A percentile compares a stretch with the other conserved stretches of the same genome.
These are phyloP conservation scores for Aspergillus sp. DNA, from an alignment of 2,329 filamentous ascomycete genomes.

Conservation along the genomic window DNA sequence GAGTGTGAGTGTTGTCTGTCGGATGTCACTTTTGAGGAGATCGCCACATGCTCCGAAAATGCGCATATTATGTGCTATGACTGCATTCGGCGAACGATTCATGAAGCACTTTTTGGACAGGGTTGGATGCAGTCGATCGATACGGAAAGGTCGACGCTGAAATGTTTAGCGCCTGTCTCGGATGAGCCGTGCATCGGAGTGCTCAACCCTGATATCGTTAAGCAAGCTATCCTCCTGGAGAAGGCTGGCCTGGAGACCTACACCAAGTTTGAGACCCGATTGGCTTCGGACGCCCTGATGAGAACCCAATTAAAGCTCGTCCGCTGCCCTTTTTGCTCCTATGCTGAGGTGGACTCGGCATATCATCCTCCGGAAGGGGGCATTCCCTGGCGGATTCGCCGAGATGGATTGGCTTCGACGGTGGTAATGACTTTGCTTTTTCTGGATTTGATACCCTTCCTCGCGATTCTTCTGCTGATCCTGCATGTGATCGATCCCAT, in stretches of 20 bases:
- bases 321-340: slow-evolving; percentile 86
- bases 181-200: slow-evolving; percentile 66
- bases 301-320: slow-evolving; percentile 73
- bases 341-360: slow-evolving; percentile 81
- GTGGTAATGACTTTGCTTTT: slow-evolving; percentile 47
- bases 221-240: slow-evolving; percentile 68
- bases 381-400: slow-evolving; percentile 57
- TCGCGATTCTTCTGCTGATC: slow-evolving; percentile 54
- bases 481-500: slow-evolving; percentile 57
- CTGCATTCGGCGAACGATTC: slow-evolving; percentile 78
- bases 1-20: slow-evolving; percentile 51
- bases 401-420: slow-evolving; percentile 54
- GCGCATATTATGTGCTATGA: slow-evolving; percentile 56
- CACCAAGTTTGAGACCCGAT: slow-evolving; percentile 72
- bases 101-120: slow-evolving; percentile 89
- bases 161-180: slow-evolving; percentile 75
- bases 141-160: slow-evolving; percentile 68
- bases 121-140: slow-evolving; percentile 83
- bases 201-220: slow-evolving; percentile 69
- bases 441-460: slow-evolving; percentile 44
- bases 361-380: slow-evolving; percentile 59
- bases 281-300: slow-evolving; percentile 73
- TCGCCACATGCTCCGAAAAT: slow-evolving; percentile 43
- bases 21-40: slow-evolving; percentile 49
- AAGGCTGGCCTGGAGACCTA: slow-evolving; percentile 70